phyloP scores from a whole-genome alignment of 768 basidiomycete species.

The Gautieria morchelliformis region DNA sequence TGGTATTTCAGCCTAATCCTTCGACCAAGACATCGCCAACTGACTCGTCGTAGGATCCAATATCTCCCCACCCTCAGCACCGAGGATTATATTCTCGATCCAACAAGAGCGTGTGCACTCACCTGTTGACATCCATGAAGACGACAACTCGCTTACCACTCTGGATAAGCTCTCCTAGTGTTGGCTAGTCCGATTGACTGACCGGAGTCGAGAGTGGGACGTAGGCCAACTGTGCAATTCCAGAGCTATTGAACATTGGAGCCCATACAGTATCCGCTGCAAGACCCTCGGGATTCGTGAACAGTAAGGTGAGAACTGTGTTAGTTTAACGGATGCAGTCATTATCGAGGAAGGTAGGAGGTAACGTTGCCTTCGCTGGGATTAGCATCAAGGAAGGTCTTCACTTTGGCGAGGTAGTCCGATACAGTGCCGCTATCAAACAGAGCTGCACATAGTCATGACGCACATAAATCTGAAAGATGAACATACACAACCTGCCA shows the following conservation, averaged over 20 bases:
- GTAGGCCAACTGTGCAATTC: slow-evolving; percentile 33
- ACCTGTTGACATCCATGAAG: slow-evolving; percentile 60
- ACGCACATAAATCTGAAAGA: no score
- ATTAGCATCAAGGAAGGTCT: slow-evolving; percentile 46
- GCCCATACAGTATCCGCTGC: slow-evolving; percentile 41
- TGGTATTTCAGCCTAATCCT: no score
- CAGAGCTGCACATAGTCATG: slow-evolving; percentile 18
- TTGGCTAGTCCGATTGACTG: slow-evolving; percentile 47
- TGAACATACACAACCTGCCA: slow-evolving; percentile 11
- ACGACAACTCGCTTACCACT: slow-evolving; percentile 49
- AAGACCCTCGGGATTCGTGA: slow-evolving; percentile 55
- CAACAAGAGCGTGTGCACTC: no score
- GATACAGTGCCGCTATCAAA: slow-evolving; percentile 43
- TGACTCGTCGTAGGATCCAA: no score
- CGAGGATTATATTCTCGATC: no score
- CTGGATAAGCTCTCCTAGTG: slow-evolving; percentile 52
- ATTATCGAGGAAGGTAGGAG: background rate
- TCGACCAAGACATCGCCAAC: no score
- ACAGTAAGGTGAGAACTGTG: slow-evolving; percentile 47
- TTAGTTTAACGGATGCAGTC: no score
- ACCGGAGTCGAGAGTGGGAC: slow-evolving; percentile 39
- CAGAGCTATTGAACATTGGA: slow-evolving; percentile 41
- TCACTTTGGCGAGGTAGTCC: slow-evolving; percentile 42
- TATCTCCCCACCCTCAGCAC: no score
- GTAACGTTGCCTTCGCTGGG: slow-evolving; percentile 36